phyloP scores from a whole-genome alignment of 2,329 filamentous ascomycete genomes.

The Xylaria sp. region DNA sequence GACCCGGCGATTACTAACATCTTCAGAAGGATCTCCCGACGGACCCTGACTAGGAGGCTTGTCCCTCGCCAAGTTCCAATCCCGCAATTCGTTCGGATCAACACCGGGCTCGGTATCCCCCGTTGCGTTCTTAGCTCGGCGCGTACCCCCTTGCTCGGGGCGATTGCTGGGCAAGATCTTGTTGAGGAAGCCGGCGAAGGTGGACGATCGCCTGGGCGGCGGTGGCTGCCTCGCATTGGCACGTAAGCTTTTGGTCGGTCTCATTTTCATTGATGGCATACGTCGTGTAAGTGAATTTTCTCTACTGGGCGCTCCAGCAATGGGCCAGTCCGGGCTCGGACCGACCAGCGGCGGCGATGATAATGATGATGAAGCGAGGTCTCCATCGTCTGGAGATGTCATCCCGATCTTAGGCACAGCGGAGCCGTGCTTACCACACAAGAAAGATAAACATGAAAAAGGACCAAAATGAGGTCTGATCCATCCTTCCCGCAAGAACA shows the following conservation, averaged over 20 bases:
- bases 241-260: slow-evolving; percentile 12
- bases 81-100: slow-evolving; percentile 32
- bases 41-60: slow-evolving; percentile 3
- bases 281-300: slow-evolving; percentile 12
- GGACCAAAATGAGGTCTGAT: slow-evolving; percentile 1
- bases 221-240: slow-evolving; percentile 1
- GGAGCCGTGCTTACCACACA: neutral
- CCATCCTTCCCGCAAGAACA: slow-evolving; percentile 18
- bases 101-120: slow-evolving; percentile 26
- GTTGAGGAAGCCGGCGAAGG: slow-evolving; percentile 46
- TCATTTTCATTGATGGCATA: slow-evolving; percentile 15
- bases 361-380: slow-evolving; percentile 19
- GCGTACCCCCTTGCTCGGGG: slow-evolving; percentile 54
- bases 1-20: slow-evolving; percentile 10
- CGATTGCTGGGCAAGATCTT: slow-evolving; percentile 52
- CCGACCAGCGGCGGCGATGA: slow-evolving; percentile 12
- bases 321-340: slow-evolving; percentile 12
- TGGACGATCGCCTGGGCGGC: slow-evolving; percentile 29
- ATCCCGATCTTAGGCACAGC: slow-evolving; percentile 1
- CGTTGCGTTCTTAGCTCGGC: slow-evolving; percentile 34
- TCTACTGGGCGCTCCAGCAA: slow-evolving; percentile 11
- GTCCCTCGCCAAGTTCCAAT: slow-evolving; percentile 35
- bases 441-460: slow-evolving; percentile 9
- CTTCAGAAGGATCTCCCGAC: slow-evolving; percentile 1
- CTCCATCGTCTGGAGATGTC: slow-evolving; percentile 9